Evolutionary conservation across 2,329 filamentous ascomycete species (phyloP), one percentile per base, ranked within the genome.

Genomic region (Aureobasidium namibiae): DNA sequence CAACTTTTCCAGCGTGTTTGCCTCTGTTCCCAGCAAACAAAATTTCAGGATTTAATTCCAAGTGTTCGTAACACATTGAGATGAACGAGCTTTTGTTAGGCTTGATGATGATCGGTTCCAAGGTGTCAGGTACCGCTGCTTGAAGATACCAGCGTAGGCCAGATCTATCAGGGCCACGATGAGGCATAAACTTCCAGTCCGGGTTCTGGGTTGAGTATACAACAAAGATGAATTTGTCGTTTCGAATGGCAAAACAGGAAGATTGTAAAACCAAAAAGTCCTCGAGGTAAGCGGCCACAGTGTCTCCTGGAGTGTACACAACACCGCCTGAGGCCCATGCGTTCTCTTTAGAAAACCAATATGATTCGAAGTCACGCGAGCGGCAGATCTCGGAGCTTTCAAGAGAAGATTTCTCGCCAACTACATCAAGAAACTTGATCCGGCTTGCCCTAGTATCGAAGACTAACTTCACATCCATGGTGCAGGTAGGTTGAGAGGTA

Each of bases 141-240:
- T 57, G 61, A 8, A 62, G 18, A 23, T 61, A 49, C 44, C 60
- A 62, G 11, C 49, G 18, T 31, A 62, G n/a, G n/a, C 34, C 46
- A 9, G 42, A 13, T n/a, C 41, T 38, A 6, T 42, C 44, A 13
- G 59, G 36, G 9, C 44, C 59, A 4, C 41, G 16, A 14, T 33
- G 29, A n/a, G 63, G 62, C 5, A 69, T 56, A 49, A 67, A 68
- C 11, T 61, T 64, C 67, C 67, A 70, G 21, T 64, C 62, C n/a
- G 67, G 65, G 3, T 60, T 61, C 18, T 59, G 62, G 38, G 61
- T 60, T 11, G 68, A 66, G 49, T 68, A 68, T 11, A 70, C 57
- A 1, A 69, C 46, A 56, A 68, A 59, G 13, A 59, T 60, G 23
- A 62, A 64, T 2, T 54, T 39, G 16, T 61, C 56, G 14, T 61